Conservation (phyloP, 164 flowering plant genomes). For the Liriodendron chinense region DNA sequence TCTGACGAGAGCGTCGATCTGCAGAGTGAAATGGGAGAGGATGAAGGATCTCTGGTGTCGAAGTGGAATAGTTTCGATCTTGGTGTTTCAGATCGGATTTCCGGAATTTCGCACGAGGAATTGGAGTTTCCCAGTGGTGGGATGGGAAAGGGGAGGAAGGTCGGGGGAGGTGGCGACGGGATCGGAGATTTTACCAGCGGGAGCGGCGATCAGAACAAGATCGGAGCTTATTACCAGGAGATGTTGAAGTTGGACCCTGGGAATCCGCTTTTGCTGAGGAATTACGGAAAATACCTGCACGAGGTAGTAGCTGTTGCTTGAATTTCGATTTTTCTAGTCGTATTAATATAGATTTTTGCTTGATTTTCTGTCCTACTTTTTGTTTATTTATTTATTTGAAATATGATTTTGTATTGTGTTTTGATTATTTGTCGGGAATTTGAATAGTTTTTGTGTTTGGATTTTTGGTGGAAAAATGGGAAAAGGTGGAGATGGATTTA, state of each 20-base stretch:
- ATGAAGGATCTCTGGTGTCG: conserved; percentile 9
- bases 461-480: neutral
- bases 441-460: neutral
- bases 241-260: conserved; percentile 63
- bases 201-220: conserved; percentile 29
- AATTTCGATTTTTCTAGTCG: neutral
- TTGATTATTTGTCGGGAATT: too few relatives aligned
- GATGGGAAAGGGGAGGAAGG: conserved; percentile 17
- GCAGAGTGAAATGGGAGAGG: neutral
- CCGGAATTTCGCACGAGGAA: conserved; percentile 26
- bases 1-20: neutral
- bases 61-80: conserved; percentile 5
- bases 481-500: conserved; percentile 57
- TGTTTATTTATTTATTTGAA: neutral
- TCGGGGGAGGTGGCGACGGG: conserved; percentile 29
- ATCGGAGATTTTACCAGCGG: conserved; percentile 1
- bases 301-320: conserved; percentile 42
- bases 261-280: conserved; percentile 62
- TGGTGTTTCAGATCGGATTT: conserved; percentile 1
- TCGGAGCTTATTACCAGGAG: conserved; percentile 55
- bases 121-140: conserved; percentile 30
- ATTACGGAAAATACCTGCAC: conserved; percentile 74
- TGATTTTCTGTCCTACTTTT: neutral
- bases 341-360: neutral
- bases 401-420: neutral